These are phyloP conservation scores for Inonotus obliquus DNA, from an alignment of 1,284 basidiomycete species.

Conservation along the genomic window DNA sequence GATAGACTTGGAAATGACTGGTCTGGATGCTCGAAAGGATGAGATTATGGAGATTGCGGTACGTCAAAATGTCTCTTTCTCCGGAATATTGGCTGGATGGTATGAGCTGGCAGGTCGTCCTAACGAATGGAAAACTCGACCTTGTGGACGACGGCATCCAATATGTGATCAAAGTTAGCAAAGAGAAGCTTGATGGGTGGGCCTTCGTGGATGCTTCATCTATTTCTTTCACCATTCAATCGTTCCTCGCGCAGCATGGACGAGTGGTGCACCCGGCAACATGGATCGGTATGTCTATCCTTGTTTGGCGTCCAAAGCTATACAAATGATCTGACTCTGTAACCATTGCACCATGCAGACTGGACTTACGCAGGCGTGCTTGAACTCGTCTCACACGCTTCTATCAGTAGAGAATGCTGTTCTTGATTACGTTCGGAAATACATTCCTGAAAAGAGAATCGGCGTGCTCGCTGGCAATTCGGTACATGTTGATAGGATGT, in stretches of 20 bases:
- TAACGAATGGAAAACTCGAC: conserved; percentile 77
- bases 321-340: conserved; percentile 1
- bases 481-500: conserved; percentile 73
- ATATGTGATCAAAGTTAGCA: conserved; percentile 66
- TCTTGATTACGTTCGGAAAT: conserved; percentile 65
- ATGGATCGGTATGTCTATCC: conserved; percentile 47
- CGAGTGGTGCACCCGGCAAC: conserved; percentile 72
- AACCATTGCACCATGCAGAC: conserved; percentile 40
- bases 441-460: conserved; percentile 56
- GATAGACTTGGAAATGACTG: conserved; percentile 91
- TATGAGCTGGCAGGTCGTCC: conserved; percentile 53
- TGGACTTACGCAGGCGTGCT: conserved; percentile 65
- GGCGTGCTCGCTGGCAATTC: conserved; percentile 79
- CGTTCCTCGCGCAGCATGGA: conserved; percentile 51
- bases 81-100: background rate
- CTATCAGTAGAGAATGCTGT: conserved; percentile 54
- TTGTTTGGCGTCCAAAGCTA: background rate
- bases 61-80: conserved; percentile 13
- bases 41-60: conserved; percentile 76
- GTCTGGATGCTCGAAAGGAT: conserved; percentile 57
- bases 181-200: conserved; percentile 57
- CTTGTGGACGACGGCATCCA: conserved; percentile 70
- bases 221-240: background rate
- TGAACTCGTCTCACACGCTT: conserved; percentile 53
- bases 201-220: conserved; percentile 19